Base-by-base conservation (phyloP, 139 green algal genomes). In the Asterochloris sp. region DNA sequence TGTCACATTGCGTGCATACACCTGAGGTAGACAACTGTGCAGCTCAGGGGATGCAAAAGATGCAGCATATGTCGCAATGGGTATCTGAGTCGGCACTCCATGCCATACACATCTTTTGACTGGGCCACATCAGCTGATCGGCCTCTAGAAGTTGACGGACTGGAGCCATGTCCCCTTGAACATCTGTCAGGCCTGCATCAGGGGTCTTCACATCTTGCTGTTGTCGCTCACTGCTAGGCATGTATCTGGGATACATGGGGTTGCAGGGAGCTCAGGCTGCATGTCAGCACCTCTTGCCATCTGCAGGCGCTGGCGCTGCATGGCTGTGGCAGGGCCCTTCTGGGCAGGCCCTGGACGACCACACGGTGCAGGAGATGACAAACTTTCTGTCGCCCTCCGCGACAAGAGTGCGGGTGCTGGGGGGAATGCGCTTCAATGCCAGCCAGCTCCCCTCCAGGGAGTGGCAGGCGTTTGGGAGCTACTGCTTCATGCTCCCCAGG, bases 401-500 rank as follows among this genome's bases (percentile, higher is more conserved):
- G n/a, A 88, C 91, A 13, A 67, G 90, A 10, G 79, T 98, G n/a
- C 88, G 94, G 11, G 91, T 91, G 4, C 81, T 97, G 66, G 95
- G 93, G n/a, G 95, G 92, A 19, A 89, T 87, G 10, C 90, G 94
- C 79, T 98, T 92, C 47, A 86, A 91, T 71, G 21, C 71, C 0
- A 74, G 10, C 10, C 29, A 68, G 29, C 9, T 74, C 17, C 82
- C 83, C 12, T 64, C 83, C 2, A 27, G 74, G 13, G 92, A 95
- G 63, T 96, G 92, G 93, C 66, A 76, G 12, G 82, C 83, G 12
- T 98, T 97, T 85, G 95, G 95, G 16, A 88, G 88, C 38, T 95
- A 92, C 87, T 90, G 84, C 86, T 96, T 98, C 84, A 27, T 96
- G 60, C 88, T 98, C 28, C 95, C 95, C 10, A 86, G 92, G 38